Base-by-base conservation (phyloP, 805 yeast genomes). In the Wickerhamiella nectarea region DNA sequence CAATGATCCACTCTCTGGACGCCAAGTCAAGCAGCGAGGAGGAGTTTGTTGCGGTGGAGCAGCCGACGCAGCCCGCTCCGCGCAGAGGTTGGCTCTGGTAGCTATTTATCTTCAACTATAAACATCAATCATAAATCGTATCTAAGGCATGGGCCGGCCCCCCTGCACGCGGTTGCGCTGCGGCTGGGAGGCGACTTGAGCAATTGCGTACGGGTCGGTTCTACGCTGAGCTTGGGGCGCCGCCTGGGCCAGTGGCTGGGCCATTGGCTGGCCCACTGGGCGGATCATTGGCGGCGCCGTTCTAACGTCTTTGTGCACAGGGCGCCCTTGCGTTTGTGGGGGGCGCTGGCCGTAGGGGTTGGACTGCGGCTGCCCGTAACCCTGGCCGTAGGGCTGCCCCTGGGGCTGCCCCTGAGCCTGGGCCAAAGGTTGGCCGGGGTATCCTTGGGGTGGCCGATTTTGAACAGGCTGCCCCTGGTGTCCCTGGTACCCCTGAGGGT, bases 1-100 rank as follows among this genome's bases (percentile, higher is more conserved):
- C 44, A 17, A 34, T 51, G 41, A 24, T 51, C 38, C 24, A 31
- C 10, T 25, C 46, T 19, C 45, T 50, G 11, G 55, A 51, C 15
- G 37, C 43, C n/a, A n/a, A n/a, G n/a, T n/a, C n/a, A 19, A 19
- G 18, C 9, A 28, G 21, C 12, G 25, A 34, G 15, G 42, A 39
- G 12, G 42, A 39, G 18, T 39, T 31, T 17, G 36, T 39, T 3
- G 35, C 42, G 2, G 36, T 39, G 12, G 36, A 39, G 6, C 8
- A 10, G 10, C 25, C 29, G 12, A 8, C 34, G 17, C 35, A 25
- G 9, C 34, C 7, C 10, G 20, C 17, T 5, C 6, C 26, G 5
- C 41, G 34, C n/a, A 24, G 18, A 4, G 31, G 42, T 4, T 39
- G 42, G 42, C 14, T 39, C 6, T 39, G 42, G 42, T 39, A 31